phyloP scores from a whole-genome alignment of 805 yeast species.

The Spathaspora sp. region DNA sequence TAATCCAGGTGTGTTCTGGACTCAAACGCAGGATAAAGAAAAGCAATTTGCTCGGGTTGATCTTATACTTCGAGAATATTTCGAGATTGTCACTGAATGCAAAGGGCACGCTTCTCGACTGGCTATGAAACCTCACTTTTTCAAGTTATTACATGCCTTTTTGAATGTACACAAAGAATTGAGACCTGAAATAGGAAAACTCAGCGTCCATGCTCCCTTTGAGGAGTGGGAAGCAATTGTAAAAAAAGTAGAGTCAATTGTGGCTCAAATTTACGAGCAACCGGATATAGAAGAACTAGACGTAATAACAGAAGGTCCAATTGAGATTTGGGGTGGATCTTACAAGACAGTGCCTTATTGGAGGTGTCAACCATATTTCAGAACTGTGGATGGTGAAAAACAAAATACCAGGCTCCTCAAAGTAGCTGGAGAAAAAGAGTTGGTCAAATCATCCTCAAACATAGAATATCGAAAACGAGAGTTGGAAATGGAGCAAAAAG shows the following conservation, averaged over 20 bases:
- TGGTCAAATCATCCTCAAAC: background rate
- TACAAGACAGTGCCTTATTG: slow-evolving; percentile 86
- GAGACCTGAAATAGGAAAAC: slow-evolving; percentile 64
- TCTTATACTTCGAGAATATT: slow-evolving; percentile 76
- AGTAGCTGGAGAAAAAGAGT: slow-evolving; percentile 31
- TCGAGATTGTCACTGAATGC: slow-evolving; percentile 66
- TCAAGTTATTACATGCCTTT: slow-evolving; percentile 81
- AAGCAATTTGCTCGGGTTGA: slow-evolving; percentile 85
- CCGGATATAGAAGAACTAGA: slow-evolving; percentile 57
- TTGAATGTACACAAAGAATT: slow-evolving; percentile 73
- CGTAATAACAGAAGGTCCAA: slow-evolving; percentile 48
- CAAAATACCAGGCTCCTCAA: slow-evolving; percentile 35
- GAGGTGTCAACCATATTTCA: slow-evolving; percentile 94
- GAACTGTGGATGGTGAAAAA: slow-evolving; percentile 77
- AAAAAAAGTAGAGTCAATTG: slow-evolving; percentile 61
- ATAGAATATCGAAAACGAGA: background rate
- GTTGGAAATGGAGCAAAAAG: background rate
- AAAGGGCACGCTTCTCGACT: slow-evolving; percentile 71
- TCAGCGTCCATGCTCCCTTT: slow-evolving; percentile 35
- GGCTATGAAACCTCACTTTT: slow-evolving; percentile 90
- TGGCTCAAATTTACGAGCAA: slow-evolving; percentile 50
- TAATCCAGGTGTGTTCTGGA: slow-evolving; percentile 89
- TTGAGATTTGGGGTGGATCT: slow-evolving; percentile 71
- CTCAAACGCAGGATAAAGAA: slow-evolving; percentile 47
- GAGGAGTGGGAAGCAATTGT: slow-evolving; percentile 52